phyloP scores from a whole-genome alignment of 1,284 basidiomycete species.

The Cystobasidiaceae sp. region DNA sequence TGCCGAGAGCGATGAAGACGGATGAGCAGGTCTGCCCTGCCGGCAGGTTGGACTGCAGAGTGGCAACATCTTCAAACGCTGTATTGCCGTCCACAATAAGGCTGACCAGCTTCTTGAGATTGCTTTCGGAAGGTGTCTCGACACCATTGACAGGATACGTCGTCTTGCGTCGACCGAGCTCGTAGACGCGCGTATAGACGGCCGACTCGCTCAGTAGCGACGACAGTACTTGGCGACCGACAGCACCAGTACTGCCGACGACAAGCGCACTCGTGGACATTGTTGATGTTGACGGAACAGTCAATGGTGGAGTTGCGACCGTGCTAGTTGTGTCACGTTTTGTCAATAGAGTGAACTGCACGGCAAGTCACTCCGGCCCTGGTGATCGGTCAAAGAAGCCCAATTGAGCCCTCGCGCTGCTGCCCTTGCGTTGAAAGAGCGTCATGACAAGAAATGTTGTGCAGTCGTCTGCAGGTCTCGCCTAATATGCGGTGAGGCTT shows the following conservation, averaged over 20 bases:
- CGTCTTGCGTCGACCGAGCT: conserved; percentile 61
- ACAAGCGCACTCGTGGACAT: conserved; percentile 47
- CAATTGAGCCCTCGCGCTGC: no score
- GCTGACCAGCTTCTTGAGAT: conserved; percentile 55
- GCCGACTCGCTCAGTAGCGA: conserved; percentile 56
- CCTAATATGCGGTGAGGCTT: no score
- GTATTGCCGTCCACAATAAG: conserved; percentile 66
- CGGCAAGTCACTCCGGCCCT: no score
- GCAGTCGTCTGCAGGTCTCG: no score
- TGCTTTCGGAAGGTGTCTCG: conserved; percentile 45
- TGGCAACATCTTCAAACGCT: conserved; percentile 5
- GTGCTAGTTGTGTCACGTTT: no score
- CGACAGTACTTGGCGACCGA: conserved; percentile 56
- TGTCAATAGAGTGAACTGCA: no score
- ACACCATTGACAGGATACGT: conserved; percentile 44
- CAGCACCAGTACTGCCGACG: conserved; percentile 62
- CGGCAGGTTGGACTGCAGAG: conserved; percentile 59
- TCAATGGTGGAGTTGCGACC: no score
- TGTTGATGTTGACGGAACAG: no score
- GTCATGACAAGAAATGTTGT: no score
- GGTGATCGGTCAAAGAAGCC: no score
- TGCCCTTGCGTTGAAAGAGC: no score
- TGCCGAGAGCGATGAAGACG: conserved; percentile 53
- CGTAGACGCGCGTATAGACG: conserved; percentile 57
- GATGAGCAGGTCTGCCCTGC: conserved; percentile 38